Evolutionary conservation across 768 basidiomycete genomes (phyloP).

Genomic region (Lactarius trivialis): DNA sequence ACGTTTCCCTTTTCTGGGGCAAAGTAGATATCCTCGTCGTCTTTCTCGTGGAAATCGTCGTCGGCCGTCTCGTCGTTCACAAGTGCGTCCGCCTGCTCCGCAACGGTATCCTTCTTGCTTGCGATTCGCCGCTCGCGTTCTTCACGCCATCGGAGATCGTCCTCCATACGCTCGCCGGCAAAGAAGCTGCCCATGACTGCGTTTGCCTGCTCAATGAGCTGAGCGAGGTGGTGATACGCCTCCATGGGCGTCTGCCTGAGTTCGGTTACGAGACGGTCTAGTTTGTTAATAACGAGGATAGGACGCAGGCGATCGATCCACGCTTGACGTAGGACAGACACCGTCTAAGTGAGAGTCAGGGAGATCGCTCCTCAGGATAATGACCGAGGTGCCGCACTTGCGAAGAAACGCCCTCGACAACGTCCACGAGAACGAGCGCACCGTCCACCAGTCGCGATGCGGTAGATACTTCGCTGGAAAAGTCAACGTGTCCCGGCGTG

Average conservation of each 20-base stretch:
- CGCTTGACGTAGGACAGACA: slow-evolving; percentile 90
- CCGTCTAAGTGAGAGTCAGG: slow-evolving; percentile 51
- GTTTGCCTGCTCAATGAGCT: slow-evolving; percentile 94
- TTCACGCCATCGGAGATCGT: slow-evolving; percentile 90
- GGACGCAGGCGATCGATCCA: slow-evolving; percentile 86
- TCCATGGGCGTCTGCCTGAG: slow-evolving; percentile 86
- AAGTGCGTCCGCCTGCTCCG: slow-evolving; percentile 51
- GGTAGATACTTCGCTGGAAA: slow-evolving; percentile 94
- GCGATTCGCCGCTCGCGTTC: slow-evolving; percentile 79
- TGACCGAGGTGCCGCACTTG: slow-evolving; percentile 52
- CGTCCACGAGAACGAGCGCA: slow-evolving; percentile 91
- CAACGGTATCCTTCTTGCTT: slow-evolving; percentile 67
- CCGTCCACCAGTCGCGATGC: slow-evolving; percentile 93
- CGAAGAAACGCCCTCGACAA: slow-evolving; percentile 96
- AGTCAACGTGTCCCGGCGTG: slow-evolving; percentile 98
- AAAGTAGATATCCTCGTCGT: slow-evolving; percentile 97
- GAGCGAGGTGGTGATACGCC: slow-evolving; percentile 89
- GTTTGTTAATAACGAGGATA: slow-evolving; percentile 93
- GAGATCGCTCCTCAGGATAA: not conserved
- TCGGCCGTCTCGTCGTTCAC: slow-evolving; percentile 54
- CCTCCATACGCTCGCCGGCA: slow-evolving; percentile 93
- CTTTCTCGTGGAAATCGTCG: slow-evolving; percentile 84
- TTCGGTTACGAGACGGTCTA: slow-evolving; percentile 91
- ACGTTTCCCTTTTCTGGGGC: slow-evolving; percentile 95
- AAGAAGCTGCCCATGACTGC: slow-evolving; percentile 98